Conservation (phyloP, 1,284 basidiomycete species). For the Microbotryum scabiosae region DNA sequence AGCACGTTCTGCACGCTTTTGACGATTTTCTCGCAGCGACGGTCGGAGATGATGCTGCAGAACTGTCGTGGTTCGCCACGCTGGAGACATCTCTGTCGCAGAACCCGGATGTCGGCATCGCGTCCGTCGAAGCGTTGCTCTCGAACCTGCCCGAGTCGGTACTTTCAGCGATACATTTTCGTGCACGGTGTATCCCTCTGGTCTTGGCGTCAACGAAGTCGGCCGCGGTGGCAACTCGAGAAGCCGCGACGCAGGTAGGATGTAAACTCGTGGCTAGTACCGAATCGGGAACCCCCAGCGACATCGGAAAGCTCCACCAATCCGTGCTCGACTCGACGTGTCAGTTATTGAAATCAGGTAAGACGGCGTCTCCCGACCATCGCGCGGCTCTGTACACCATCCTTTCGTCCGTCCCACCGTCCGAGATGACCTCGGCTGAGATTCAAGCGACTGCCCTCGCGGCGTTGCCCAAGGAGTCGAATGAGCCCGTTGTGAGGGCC, state of each 20-base stretch:
- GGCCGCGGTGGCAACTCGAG: slow-evolving; percentile 56
- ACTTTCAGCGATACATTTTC: slow-evolving; percentile 42
- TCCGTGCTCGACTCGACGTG: slow-evolving; percentile 58
- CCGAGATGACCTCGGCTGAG: slow-evolving; percentile 47
- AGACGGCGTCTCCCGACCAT: slow-evolving; percentile 77
- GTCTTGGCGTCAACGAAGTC: slow-evolving; percentile 68
- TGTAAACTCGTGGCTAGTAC: slow-evolving; percentile 37
- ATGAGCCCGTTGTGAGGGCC: slow-evolving; percentile 53
- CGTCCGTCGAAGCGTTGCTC: background rate
- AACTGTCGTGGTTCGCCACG: slow-evolving; percentile 49
- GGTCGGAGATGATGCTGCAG: slow-evolving; percentile 50
- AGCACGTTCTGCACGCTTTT: slow-evolving; percentile 30
- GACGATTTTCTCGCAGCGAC: slow-evolving; percentile 53
- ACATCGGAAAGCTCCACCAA: slow-evolving; percentile 24
- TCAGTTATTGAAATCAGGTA: slow-evolving; percentile 64
- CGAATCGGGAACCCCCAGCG: slow-evolving; percentile 20
- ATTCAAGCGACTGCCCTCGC: slow-evolving; percentile 43
- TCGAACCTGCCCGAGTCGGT: too few species aligned
- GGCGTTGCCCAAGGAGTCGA: slow-evolving; percentile 67
- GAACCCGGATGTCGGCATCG: slow-evolving; percentile 61
- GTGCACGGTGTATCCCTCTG: slow-evolving; percentile 53
- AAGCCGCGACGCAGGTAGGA: slow-evolving; percentile 56
- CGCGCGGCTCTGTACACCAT: slow-evolving; percentile 72
- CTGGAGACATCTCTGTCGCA: slow-evolving; percentile 65
- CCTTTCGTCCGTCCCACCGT: slow-evolving; percentile 52